Conservation (phyloP, 176 grass and related monocot genomes). For the Musa schizocarpa region DNA sequence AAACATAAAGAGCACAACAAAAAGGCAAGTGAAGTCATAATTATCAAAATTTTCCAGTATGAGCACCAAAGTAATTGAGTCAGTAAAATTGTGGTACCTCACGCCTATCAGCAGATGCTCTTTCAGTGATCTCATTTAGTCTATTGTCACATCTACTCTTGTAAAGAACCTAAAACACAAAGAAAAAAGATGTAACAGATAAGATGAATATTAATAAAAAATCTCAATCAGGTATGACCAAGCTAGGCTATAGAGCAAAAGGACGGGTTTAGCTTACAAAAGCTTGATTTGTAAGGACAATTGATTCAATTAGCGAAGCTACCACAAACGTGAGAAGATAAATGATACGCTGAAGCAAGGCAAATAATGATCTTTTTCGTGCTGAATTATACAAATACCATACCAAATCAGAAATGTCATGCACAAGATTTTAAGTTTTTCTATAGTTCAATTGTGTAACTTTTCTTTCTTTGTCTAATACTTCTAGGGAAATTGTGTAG, state of each 20-base stretch:
- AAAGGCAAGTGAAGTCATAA: background rate
- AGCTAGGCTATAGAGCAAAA: background rate
- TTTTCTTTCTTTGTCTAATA: no score
- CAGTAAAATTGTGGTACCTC: constrained; percentile 47
- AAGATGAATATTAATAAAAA: constrained; percentile 18
- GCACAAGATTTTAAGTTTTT: no score
- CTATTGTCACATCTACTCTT: constrained; percentile 99
- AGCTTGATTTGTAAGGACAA: no score
- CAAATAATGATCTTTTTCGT: no score
- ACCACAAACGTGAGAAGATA: no score
- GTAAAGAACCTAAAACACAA: constrained; percentile 64
- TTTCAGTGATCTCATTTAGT: constrained; percentile 97
- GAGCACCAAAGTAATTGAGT: constrained; percentile 14
- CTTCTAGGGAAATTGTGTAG: no score
- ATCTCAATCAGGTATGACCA: background rate
- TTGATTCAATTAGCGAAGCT: no score
- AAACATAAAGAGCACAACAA: background rate
- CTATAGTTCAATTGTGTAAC: no score
- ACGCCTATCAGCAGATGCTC: constrained; percentile 82
- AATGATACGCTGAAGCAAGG: no score
- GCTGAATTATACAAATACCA: no score
- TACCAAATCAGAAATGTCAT: no score
- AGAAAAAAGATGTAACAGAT: background rate
- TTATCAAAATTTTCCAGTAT: background rate
- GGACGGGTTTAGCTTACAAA: no score